Evolutionary conservation across 2,329 filamentous ascomycete species (phyloP).

Genomic region (Lojkania enalia): DNA sequence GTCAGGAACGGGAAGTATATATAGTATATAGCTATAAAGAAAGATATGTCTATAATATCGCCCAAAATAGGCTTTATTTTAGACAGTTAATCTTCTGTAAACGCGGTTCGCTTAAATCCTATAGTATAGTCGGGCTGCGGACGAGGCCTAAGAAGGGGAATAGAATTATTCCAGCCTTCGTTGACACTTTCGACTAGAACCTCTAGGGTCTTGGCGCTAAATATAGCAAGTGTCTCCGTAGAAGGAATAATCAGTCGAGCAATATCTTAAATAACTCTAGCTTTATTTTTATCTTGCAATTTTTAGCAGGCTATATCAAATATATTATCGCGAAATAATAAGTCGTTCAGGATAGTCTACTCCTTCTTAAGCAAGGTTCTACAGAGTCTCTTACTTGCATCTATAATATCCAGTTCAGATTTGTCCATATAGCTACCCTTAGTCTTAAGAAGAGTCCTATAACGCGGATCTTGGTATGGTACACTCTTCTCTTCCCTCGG

Average conservation of each 20-base stretch:
- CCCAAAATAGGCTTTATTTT: conserved; percentile 41
- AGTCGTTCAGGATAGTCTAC: conserved; percentile 7
- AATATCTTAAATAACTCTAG: no score
- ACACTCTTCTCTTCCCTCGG: conserved; percentile 28
- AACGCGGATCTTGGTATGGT: conserved; percentile 36
- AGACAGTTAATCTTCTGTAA: conserved; percentile 48
- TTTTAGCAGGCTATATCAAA: conserved; percentile 18
- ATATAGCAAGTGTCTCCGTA: conserved; percentile 39
- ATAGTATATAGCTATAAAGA: conserved; percentile 51
- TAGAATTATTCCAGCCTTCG: conserved; percentile 48
- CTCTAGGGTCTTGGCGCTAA: conserved; percentile 30
- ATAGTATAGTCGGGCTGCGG: conserved; percentile 53
- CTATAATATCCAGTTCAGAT: conserved; percentile 5
- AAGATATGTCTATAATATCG: conserved; percentile 41
- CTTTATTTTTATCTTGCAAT: conserved; percentile 21
- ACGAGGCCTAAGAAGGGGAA: conserved; percentile 41
- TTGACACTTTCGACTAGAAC: conserved; percentile 48
- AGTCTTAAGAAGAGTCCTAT: conserved; percentile 43
- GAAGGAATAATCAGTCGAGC: conserved; percentile 35
- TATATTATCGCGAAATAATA: conserved; percentile 19
- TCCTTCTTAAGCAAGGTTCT: conserved; percentile 6
- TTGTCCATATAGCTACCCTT: conserved; percentile 48
- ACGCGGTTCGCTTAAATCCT: conserved; percentile 48
- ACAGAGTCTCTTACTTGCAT: conserved; percentile 9
- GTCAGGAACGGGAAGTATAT: conserved; percentile 58